Evolutionary conservation across 176 grass and related monocot genomes (phyloP), one percentile per base, ranked within the genome.

Genomic region (Triticum timopheevii): DNA sequence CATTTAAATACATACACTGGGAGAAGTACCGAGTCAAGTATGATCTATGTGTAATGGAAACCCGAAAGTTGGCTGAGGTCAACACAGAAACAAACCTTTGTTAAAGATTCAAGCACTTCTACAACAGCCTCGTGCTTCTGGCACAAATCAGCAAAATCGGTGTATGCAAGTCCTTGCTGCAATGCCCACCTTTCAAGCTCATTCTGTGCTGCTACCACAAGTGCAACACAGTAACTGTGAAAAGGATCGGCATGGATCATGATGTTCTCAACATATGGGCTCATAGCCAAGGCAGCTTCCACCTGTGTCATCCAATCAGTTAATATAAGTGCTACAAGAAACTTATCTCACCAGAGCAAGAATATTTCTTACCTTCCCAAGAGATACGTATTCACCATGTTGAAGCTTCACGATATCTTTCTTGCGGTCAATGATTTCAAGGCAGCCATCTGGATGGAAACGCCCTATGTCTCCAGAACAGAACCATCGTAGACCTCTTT

Each of bases 391-490:
- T 99, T 99, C 97, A 35, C 97, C 97, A 87, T 94, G 97, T 63
- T 94, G 92, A 82, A 99, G 97, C 80, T 99, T 99, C 65, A 99
- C 97, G 45, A 99, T 96, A 82, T 99, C 97, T 85, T 99, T 99
- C 78, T 99, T 99, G 28, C 94, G 88, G 80, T 99, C 94, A 81
- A 99, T 94, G 52, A 99, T 96, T 91, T 96, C 97, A 80, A 99
- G 94, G 83, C 94, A 96, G 28, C 97, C 97, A 80, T 94, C 97
- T 73, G 97, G 90, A 79, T 99, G 94, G 77, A 99, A 93, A 44
- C 88, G 87, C 7, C 97, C 97, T 1, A 99, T 83, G 50, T 99
- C 97, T 82, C 97, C 97, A 85, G 97, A 94, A 65, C 91, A 99
- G 78, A 99, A 99, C 97, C 97, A 99, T 50, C 87, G 89, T 85